Percentiles rank a stretch among this genome's conserved stretches.
These are phyloP conservation scores for Fusarium tuaranense DNA, from an alignment of 2,329 filamentous ascomycete genomes.

Conservation along the genomic window DNA sequence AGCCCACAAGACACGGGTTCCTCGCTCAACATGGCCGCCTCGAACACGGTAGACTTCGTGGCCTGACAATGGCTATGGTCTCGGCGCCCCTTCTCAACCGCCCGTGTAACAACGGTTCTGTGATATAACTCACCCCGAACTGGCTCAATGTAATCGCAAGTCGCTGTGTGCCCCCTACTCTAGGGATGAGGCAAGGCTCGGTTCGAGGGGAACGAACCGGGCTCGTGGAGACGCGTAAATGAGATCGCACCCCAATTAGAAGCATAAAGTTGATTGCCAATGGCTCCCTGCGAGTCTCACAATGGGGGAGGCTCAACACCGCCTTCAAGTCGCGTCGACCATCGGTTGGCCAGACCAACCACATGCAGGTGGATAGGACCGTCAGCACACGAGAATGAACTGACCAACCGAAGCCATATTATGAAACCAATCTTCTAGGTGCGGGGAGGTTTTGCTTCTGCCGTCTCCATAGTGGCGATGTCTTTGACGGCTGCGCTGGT, in stretches of 20 bases:
- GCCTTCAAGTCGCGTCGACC: conserved; percentile 53
- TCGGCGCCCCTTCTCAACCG: conserved; percentile 8
- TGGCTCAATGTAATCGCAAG: conserved; percentile 51
- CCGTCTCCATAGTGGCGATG: conserved; percentile 44
- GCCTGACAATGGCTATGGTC: conserved; percentile 35
- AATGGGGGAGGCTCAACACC: conserved; percentile 58
- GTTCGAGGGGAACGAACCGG: conserved; percentile 52
- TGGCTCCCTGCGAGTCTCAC: conserved; percentile 37
- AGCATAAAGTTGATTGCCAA: not conserved
- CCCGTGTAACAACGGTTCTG: conserved; percentile 16
- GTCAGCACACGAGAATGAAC: conserved; percentile 59
- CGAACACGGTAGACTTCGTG: conserved; percentile 46
- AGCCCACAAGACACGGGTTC: conserved; percentile 26
- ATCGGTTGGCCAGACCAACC: not conserved
- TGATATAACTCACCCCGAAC: conserved; percentile 43
- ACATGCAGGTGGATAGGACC: not conserved
- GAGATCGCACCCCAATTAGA: conserved; percentile 48
- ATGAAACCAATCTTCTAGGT: conserved; percentile 53
- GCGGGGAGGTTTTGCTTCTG: conserved; percentile 40
- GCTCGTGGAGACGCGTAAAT: conserved; percentile 49
- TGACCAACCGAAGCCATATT: conserved; percentile 48
- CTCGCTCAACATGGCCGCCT: conserved; percentile 43
- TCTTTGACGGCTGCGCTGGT: conserved; percentile 47
- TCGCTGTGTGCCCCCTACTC: conserved; percentile 52
- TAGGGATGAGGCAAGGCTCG: conserved; percentile 52